Conservation (phyloP, 2,329 filamentous ascomycete genomes). For the Fusarium sp. region DNA sequence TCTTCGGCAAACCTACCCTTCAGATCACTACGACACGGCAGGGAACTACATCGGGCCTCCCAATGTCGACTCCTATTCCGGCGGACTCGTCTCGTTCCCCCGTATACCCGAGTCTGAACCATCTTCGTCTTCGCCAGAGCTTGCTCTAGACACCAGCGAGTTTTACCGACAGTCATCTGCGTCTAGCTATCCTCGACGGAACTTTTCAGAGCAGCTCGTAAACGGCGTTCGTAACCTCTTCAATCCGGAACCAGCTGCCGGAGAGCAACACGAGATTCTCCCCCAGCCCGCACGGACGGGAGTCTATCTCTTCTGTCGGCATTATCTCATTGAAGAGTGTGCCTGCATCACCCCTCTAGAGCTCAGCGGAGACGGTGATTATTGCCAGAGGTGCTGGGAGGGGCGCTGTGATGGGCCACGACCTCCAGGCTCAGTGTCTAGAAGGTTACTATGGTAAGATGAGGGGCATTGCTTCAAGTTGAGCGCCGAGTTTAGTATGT, state of each 20-base stretch:
- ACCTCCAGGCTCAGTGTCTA: slow-evolving; percentile 23
- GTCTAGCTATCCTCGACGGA: slow-evolving; percentile 1
- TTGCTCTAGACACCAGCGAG: not conserved
- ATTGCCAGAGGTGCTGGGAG: slow-evolving; percentile 40
- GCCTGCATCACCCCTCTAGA: slow-evolving; percentile 26
- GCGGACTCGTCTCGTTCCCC: slow-evolving; percentile 27
- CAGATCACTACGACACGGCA: slow-evolving; percentile 26
- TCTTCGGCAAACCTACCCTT: slow-evolving; percentile 22
- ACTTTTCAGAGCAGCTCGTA: slow-evolving; percentile 22
- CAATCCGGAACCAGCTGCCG: slow-evolving; percentile 1
- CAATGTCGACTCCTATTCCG: not conserved
- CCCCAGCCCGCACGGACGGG: slow-evolving; percentile 29
- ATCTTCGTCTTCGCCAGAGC: slow-evolving; percentile 8
- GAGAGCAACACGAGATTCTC: slow-evolving; percentile 7
- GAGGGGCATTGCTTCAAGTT: not conserved
- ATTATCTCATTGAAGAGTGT: slow-evolving; percentile 30
- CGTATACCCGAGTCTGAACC: slow-evolving; percentile 17
- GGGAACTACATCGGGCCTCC: slow-evolving; percentile 30
- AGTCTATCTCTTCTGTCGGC: slow-evolving; percentile 35
- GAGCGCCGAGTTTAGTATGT: not conserved
- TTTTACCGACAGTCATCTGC: not conserved
- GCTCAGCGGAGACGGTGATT: slow-evolving; percentile 26
- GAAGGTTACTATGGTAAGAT: slow-evolving; percentile 28
- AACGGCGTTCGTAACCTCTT: slow-evolving; percentile 25
- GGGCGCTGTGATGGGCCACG: slow-evolving; percentile 29